Percentiles rank a stretch among this genome's conserved stretches.
Conservation (phyloP, 2,329 filamentous ascomycete genomes). For the Cercospora canescens region DNA sequence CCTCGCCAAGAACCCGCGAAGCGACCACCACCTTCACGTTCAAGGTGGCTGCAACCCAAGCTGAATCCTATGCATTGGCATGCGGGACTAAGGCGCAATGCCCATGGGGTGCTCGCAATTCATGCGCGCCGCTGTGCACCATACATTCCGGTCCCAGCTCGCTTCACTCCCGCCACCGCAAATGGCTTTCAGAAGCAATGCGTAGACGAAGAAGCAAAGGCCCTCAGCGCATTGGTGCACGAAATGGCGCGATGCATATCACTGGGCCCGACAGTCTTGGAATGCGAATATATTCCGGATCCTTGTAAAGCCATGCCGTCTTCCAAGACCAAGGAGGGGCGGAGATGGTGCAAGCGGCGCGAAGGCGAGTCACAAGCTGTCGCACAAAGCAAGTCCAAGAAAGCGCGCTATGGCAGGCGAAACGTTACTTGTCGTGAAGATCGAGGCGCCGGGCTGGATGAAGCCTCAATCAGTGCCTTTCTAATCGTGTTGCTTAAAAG, state of each 20-base stretch:
- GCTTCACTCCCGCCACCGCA: neutral
- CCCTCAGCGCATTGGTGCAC: neutral
- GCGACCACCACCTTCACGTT: neutral
- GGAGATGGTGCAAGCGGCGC: neutral
- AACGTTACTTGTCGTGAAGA: neutral
- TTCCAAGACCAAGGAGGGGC: neutral
- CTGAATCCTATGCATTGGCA: neutral
- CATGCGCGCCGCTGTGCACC: neutral
- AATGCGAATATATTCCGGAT: neutral
- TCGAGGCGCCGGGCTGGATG: neutral
- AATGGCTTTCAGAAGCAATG: neutral
- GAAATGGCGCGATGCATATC: neutral
- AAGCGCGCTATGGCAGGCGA: neutral
- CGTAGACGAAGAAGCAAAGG: neutral
- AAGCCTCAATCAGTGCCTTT: neutral
- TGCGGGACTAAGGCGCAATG: neutral
- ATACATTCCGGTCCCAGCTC: neutral
- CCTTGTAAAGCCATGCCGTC: neutral
- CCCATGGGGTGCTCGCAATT: neutral
- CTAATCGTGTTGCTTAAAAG: neutral
- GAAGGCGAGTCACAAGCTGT: neutral
- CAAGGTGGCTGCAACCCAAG: neutral
- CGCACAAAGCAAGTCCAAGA: neutral
- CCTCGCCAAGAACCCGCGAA: neutral
- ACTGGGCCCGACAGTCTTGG: neutral